Evolutionary conservation across 1,284 basidiomycete species (phyloP).

Genomic region (Polyporus tsugae): DNA sequence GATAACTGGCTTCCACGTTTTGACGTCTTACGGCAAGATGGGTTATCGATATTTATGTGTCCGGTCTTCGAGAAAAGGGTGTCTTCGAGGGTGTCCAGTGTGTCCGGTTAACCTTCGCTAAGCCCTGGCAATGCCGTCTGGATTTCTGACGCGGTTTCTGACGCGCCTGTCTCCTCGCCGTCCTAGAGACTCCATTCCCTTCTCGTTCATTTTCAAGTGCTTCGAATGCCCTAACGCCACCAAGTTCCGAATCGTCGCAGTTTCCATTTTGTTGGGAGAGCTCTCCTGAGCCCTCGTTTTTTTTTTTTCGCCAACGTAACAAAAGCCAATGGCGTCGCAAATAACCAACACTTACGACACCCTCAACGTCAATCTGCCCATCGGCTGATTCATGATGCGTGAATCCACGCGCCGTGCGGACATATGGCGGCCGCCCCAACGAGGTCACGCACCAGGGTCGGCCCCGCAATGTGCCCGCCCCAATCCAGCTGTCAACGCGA

Average conservation of each 20-base stretch:
- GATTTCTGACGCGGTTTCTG: neutral
- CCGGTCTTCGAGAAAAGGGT: slow-evolving; percentile 1
- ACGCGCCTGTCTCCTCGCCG: neutral
- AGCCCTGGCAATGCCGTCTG: neutral
- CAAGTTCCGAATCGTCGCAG: neutral
- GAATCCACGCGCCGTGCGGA: neutral
- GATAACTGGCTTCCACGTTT: neutral
- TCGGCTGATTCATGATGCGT: slow-evolving; percentile 2
- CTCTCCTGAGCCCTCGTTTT: neutral
- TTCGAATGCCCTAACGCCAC: neutral
- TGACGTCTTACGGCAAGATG: neutral
- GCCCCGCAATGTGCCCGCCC: slow-evolving; percentile 6
- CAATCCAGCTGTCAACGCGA: neutral
- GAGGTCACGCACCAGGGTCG: neutral
- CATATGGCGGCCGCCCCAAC: slow-evolving; percentile 3
- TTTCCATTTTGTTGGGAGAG: neutral
- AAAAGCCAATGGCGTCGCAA: neutral
- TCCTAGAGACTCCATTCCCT: neutral
- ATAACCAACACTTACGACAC: neutral
- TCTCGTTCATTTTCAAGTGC: neutral
- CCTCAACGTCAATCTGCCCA: slow-evolving; percentile 7
- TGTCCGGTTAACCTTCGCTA: slow-evolving; percentile 1
- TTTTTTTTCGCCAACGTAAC: neutral
- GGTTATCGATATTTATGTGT: neutral
- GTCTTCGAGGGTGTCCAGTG: neutral